phyloP scores from a whole-genome alignment of 768 basidiomycete genomes.

The Collybia sp. region DNA sequence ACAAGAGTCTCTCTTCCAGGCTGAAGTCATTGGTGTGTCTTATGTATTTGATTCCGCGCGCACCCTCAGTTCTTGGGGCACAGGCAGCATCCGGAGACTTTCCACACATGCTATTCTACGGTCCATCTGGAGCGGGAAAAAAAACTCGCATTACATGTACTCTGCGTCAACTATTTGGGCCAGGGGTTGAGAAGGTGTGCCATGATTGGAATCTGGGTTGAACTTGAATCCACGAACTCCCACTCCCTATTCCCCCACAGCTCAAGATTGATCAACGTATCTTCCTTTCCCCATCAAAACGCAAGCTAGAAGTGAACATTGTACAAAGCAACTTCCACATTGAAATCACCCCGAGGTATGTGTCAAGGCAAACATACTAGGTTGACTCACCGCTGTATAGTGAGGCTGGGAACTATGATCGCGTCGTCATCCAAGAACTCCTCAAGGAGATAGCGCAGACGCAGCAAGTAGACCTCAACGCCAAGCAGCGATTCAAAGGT shows the following conservation, averaged over 20 bases:
- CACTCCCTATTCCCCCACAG: no score
- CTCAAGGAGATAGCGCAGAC: constrained; percentile 99
- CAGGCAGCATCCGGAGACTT: constrained; percentile 91
- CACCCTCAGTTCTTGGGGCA: background rate
- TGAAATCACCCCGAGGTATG: constrained; percentile 93
- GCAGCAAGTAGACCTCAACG: constrained; percentile 94
- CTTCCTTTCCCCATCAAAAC: constrained; percentile 89
- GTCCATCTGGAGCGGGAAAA: constrained; percentile 95
- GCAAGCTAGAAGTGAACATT: constrained; percentile 93
- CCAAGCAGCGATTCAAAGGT: constrained; percentile 98
- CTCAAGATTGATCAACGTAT: constrained; percentile 97
- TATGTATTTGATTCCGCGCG: background rate
- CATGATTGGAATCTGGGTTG: background rate
- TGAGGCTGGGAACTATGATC: constrained; percentile 93
- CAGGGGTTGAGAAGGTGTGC: constrained; percentile 86
- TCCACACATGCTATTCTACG: constrained; percentile 97
- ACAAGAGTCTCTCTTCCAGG: constrained; percentile 72
- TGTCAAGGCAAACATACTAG: background rate
- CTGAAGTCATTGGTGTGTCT: constrained; percentile 69
- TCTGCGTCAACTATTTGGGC: constrained; percentile 83
- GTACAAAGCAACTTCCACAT: constrained; percentile 98
- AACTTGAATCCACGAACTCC: no score
- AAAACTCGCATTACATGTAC: constrained; percentile 95
- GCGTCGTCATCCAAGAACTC: constrained; percentile 94
- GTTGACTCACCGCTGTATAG: constrained; percentile 33